Conservation (phyloP, 768 basidiomycete genomes). For the Wakefieldia striispora region DNA sequence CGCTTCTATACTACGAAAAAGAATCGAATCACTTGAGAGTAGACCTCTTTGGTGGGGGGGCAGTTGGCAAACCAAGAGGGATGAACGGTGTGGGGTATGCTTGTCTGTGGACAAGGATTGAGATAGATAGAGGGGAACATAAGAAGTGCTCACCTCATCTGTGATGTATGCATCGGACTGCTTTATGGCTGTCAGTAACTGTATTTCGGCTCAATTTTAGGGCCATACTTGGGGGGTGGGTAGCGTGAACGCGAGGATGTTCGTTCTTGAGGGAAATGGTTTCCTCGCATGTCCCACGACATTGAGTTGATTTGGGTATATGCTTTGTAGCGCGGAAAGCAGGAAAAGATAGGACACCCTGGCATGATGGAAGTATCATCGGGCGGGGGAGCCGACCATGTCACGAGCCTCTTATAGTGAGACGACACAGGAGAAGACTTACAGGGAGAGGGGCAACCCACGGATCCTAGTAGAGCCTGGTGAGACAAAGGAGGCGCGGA, state of each 20-base stretch:
- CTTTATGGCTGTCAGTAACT: constrained; percentile 1
- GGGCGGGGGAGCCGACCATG: constrained; percentile 2
- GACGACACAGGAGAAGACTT: constrained; percentile 9
- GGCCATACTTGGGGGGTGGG: constrained; percentile 21
- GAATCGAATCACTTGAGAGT: constrained; percentile 20
- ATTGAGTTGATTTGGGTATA: constrained; percentile 32
- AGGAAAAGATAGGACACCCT: constrained; percentile 30
- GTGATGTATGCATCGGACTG: constrained; percentile 12
- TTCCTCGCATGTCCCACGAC: constrained; percentile 29
- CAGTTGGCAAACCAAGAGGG: constrained; percentile 18
- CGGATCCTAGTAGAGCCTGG: constrained; percentile 24
- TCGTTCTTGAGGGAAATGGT: constrained; percentile 11
- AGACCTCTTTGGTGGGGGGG: constrained; percentile 14
- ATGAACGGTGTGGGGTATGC: constrained; percentile 16
- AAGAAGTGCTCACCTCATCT: constrained; percentile 11
- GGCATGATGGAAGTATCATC: constrained; percentile 23
- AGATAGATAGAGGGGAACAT: not conserved
- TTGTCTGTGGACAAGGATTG: constrained; percentile 14
- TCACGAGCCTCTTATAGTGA: constrained; percentile 26
- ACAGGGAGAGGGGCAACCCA: constrained; percentile 21
- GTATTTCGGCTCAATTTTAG: not conserved
- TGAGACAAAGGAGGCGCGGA: constrained; percentile 15
- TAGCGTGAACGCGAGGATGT: constrained; percentile 13
- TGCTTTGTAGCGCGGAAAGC: constrained; percentile 33
- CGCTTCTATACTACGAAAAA: not conserved